Base-by-base conservation (phyloP, 768 basidiomycete genomes). In the Amyloporia xantha region DNA sequence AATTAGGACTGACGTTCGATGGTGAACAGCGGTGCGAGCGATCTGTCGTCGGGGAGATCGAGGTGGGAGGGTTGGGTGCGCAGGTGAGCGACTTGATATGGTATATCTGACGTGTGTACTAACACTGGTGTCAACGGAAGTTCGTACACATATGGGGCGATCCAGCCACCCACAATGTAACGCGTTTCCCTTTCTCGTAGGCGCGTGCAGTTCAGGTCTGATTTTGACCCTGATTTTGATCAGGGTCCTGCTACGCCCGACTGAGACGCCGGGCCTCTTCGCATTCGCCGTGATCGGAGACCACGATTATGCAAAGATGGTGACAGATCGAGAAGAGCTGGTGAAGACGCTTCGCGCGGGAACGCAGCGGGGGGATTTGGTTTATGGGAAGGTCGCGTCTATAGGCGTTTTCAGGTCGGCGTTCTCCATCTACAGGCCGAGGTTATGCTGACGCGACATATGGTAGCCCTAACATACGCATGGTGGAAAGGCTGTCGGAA, bases 391-490 rank as follows among this genome's bases (percentile, higher is more conserved):
- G 17, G 15, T 48, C 33, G 4, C 10, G 5, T 48, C 36, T n/a
- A 48, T 40, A 13, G 15, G 36, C 5, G 39, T 25, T 12, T 41
- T 7, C 13, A 17, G 39, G 47, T 41, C 4, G 10, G n/a, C 26
- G 36, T 37, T 13, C 2, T 4, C 13, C 15, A 45, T 7, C 4
- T 17, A 6, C 9, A 9, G 3, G n/a, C 2, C 3, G 5, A 11
- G 26, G 7, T 19, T 33, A 27, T 33, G 9, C 7, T 33, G 30
- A 9, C 24, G 2, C 19, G 3, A 3, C 23, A 12, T 9, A 24
- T 23, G n/a, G n/a, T 41, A 72, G 76, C 20, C 68, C 74, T 1
- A 76, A 76, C 54, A 68, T 77, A 25, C 66, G 77, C 10, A 73
- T 77, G 73, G 71, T 69, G 0, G 54, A 76, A 30, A 65, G 57